phyloP scores from a whole-genome alignment of 2,329 filamentous ascomycete species.

The Hyphodiscus sp. region DNA sequence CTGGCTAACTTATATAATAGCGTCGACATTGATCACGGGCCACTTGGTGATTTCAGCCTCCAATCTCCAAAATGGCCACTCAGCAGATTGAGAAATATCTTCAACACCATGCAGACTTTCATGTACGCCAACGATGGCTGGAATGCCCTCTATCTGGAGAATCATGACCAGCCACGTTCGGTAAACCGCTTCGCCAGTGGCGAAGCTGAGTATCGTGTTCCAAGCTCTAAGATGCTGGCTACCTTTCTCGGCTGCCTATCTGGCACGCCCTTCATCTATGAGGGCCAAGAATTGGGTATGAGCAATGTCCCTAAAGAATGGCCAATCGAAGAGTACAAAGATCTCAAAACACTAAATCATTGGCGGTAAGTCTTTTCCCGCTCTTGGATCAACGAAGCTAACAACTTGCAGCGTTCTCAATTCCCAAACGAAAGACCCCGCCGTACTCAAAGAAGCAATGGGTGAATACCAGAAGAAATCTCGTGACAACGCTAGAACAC shows the following conservation, averaged over 20 bases:
- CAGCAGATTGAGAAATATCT: slow-evolving; percentile 38
- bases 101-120: slow-evolving; percentile 45
- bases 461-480: slow-evolving; percentile 51
- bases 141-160: slow-evolving; percentile 52
- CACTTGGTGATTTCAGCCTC: slow-evolving; percentile 39
- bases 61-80: slow-evolving; percentile 28
- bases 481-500: slow-evolving; percentile 64
- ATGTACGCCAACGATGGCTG: slow-evolving; percentile 47
- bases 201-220: slow-evolving; percentile 34
- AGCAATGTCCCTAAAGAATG: slow-evolving; percentile 50
- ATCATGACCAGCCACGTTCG: slow-evolving; percentile 48
- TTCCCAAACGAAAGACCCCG: slow-evolving; percentile 30
- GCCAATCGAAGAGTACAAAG: slow-evolving; percentile 61
- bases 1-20: slow-evolving; percentile 23
- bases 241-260: slow-evolving; percentile 42
- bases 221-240: slow-evolving; percentile 47
- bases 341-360: slow-evolving; percentile 53
- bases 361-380: slow-evolving; percentile 30
- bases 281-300: slow-evolving; percentile 56
- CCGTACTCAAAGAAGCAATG: slow-evolving; percentile 34
- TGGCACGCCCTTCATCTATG: slow-evolving; percentile 53
- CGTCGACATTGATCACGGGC: slow-evolving; percentile 43
- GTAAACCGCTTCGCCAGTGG: slow-evolving; percentile 43
- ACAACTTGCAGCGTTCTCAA: slow-evolving; percentile 28
- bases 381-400: slow-evolving; percentile 19